Evolutionary conservation across 371 early-diverging fungal species (phyloP), one percentile per base, ranked within the genome.

Genomic region (Mucor ambiguus): DNA sequence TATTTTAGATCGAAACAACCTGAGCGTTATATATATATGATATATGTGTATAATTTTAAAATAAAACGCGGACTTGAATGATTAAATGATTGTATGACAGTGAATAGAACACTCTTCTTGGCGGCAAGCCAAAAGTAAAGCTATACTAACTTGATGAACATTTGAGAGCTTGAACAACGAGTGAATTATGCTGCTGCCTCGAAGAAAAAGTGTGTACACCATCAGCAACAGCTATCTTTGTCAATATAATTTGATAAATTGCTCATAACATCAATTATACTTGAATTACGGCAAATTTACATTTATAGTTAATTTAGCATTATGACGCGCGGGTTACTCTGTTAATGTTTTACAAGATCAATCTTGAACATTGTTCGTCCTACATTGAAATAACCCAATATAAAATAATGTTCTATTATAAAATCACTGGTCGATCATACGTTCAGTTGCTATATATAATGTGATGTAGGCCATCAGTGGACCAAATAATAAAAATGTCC

Each of bases 331-430:
- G 46, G 46, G 46, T 46, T 20, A 46, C 22, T 46, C 20, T 10
- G 22, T 33, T 35, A 63, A 64, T 64, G 64, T 64, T 32, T 57
- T 57, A 64, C 64, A 64, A 64, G 64, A 64, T 64, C 64, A 64
- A 64, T 64, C 64, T 63, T 54, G 33, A 49, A 54, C 38, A 62
- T 38, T 54, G 63, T 26, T 49, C 26, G 65, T 65, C 28, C 48
- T 49, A 58, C 58, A 58, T 65, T 58, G 48, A 33, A 28, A 52
- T 44, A 46, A 7, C 35, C 43, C 41, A 55, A 57, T 64, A 64
- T 57, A 57, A 55, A 58, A 64, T 35, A 37, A 33, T 54, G 16
- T 5, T 12, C 49, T 65, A 65, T 57, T 58, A 65, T 58, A 65
- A 65, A 58, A 64, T 22, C 16, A 18, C 37, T 54, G 26, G 44